A percentile compares a stretch with the other conserved stretches of the same genome.
Evolutionary conservation across 371 early-diverging fungal genomes (phyloP).

Genomic region (Rhizopus delemar): DNA sequence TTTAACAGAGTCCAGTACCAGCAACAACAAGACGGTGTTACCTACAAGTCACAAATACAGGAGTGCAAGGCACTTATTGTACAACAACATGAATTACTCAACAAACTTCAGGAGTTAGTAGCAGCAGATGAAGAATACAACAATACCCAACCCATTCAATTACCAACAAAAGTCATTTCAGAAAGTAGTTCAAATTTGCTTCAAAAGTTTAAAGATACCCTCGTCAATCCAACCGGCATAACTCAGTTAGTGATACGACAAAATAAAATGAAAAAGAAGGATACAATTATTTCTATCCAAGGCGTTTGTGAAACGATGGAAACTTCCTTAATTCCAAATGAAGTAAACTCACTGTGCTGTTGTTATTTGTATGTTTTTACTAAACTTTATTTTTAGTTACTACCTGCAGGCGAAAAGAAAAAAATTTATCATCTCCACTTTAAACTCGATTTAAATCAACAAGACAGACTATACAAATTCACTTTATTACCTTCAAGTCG

Average conservation of each 20-base stretch:
- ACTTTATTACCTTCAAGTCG: conserved; percentile 6
- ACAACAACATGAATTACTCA: conserved; percentile 14
- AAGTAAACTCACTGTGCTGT: conserved; percentile 2
- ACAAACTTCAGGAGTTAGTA: conserved; percentile 6
- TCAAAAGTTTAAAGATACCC: not conserved
- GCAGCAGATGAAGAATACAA: not conserved
- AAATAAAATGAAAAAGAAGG: conserved; percentile 11
- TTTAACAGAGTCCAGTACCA: not conserved
- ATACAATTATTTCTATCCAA: conserved; percentile 17
- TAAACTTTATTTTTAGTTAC: not conserved
- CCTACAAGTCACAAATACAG: conserved; percentile 10
- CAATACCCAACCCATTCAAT: not conserved
- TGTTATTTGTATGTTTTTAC: not conserved
- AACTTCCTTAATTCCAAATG: conserved; percentile 12
- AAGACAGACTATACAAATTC: conserved; percentile 21
- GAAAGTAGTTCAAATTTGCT: not conserved
- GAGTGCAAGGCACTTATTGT: conserved; percentile 16
- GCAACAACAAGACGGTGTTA: not conserved
- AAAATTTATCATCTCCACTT: conserved; percentile 1
- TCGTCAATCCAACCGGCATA: not conserved
- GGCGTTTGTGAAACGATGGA: conserved; percentile 22
- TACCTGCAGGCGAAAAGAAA: not conserved
- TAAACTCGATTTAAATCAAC: conserved; percentile 6
- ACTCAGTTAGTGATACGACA: conserved; percentile 2
- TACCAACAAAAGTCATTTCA: not conserved